phyloP scores from a whole-genome alignment of 108 stramenopile species.

The Aurantiochytrium sp. region DNA sequence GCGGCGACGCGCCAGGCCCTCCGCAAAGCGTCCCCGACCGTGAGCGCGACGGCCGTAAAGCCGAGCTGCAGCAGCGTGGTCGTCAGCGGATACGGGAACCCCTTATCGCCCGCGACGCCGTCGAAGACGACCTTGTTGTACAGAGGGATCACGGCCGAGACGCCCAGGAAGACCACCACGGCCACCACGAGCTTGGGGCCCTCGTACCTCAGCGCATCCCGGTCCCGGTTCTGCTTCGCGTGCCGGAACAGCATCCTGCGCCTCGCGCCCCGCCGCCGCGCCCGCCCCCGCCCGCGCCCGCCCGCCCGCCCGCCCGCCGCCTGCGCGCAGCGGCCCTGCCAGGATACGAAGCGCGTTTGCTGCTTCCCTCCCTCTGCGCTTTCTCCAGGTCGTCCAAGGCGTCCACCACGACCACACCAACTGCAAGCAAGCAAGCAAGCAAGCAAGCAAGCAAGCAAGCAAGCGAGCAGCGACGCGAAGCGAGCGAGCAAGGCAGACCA shows the following conservation, averaged over 20 bases:
- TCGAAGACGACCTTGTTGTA: conserved; percentile 21
- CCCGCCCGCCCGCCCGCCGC: too few species aligned
- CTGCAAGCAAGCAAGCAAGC: too few species aligned
- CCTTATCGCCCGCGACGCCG: neutral
- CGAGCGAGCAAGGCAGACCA: too few species aligned
- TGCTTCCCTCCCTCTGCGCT: too few species aligned
- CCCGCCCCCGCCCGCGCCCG: too few species aligned
- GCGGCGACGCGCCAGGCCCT: neutral
- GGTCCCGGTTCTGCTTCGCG: neutral
- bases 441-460: too few species aligned
- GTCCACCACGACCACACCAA: too few species aligned
- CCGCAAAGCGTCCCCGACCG: neutral
- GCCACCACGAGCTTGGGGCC: neutral
- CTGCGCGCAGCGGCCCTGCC: too few species aligned
- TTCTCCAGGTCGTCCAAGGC: too few species aligned
- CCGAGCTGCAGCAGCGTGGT: neutral
- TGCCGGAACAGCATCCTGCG: conserved; percentile 4
- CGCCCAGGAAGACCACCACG: neutral
- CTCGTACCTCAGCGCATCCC: neutral
- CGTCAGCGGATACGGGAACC: conserved; percentile 13
- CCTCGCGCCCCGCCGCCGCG: neutral
- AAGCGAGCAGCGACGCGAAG: too few species aligned
- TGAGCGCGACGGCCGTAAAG: neutral
- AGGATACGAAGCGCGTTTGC: too few species aligned
- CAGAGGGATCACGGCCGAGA: conserved; percentile 7